phyloP scores from a whole-genome alignment of 2,329 filamentous ascomycete species.

The Sporothrix dimorphospora region DNA sequence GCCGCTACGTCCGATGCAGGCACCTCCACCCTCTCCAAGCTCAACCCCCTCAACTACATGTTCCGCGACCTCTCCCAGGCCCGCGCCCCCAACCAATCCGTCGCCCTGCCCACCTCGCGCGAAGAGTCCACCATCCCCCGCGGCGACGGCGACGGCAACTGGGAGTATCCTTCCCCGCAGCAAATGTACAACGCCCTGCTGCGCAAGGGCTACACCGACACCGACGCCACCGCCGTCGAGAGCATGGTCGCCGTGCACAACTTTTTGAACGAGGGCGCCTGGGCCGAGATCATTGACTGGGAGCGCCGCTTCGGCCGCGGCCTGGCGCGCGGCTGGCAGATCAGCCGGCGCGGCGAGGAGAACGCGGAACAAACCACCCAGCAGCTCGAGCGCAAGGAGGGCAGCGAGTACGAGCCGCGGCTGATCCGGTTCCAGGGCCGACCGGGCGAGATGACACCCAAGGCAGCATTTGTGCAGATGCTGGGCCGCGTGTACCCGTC shows the following conservation, averaged over 20 bases:
- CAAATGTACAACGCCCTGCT: conserved; percentile 99
- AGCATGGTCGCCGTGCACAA: conserved; percentile 98
- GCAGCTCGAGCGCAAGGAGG: conserved; percentile 47
- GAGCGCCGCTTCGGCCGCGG: conserved; percentile 83
- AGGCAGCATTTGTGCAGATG: conserved; percentile 81
- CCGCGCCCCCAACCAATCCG: conserved; percentile 71
- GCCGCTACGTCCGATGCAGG: conserved; percentile 29
- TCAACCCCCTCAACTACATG: conserved; percentile 90
- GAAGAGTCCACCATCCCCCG: conserved; percentile 91
- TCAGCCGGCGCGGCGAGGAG: conserved; percentile 74
- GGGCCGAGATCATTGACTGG: conserved; percentile 93
- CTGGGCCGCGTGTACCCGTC: conserved; percentile 78
- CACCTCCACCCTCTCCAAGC: conserved; percentile 50
- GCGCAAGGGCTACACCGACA: conserved; percentile 94
- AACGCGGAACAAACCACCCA: conserved; percentile 47
- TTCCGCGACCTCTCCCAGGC: conserved; percentile 82
- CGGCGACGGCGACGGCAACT: conserved; percentile 75
- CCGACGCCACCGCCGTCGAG: conserved; percentile 89
- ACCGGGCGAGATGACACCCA: conserved; percentile 87
- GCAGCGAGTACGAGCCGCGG: conserved; percentile 55
- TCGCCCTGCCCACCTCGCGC: conserved; percentile 75
- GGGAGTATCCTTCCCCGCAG: conserved; percentile 98
- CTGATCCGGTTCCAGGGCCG: conserved; percentile 87
- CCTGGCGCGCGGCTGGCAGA: conserved; percentile 70
- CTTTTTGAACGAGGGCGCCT: conserved; percentile 96